These are phyloP conservation scores for Aspergillus sp. DNA, from an alignment of 2,329 filamentous ascomycete genomes.

Conservation along the genomic window DNA sequence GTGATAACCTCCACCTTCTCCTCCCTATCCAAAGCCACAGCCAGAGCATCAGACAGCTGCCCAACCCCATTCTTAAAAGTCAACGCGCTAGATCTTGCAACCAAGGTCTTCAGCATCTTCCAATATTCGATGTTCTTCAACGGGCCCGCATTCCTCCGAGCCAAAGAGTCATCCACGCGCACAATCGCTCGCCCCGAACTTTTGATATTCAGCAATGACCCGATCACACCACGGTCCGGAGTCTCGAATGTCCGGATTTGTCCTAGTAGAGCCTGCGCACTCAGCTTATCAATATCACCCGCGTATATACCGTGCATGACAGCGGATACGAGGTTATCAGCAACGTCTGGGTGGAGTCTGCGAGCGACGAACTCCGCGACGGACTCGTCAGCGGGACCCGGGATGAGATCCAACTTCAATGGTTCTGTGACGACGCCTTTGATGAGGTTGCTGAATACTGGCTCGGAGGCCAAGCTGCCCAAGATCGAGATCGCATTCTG, in stretches of 20 bases:
- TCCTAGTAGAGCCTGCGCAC: conserved; percentile 59
- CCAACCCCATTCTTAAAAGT: conserved; percentile 53
- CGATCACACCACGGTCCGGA: conserved; percentile 13
- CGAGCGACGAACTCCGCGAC: conserved; percentile 60
- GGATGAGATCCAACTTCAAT: conserved; percentile 25
- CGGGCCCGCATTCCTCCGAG: conserved; percentile 9
- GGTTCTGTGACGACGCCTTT: conserved; percentile 27
- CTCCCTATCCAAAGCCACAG: conserved; percentile 43
- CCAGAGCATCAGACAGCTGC: conserved; percentile 52
- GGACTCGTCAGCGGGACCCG: conserved; percentile 56
- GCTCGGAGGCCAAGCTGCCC: conserved; percentile 43
- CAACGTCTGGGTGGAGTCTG: conserved; percentile 49
- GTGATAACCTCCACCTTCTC: conserved; percentile 56
- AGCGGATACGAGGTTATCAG: conserved; percentile 69
- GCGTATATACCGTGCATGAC: conserved; percentile 84
- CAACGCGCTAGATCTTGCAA: conserved; percentile 30
- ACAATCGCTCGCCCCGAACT: conserved; percentile 7
- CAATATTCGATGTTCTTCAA: conserved; percentile 12
- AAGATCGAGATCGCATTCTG: conserved; percentile 25
- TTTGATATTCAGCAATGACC: conserved; percentile 9
- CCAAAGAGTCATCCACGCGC: conserved; percentile 23
- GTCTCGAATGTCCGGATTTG: conserved; percentile 44
- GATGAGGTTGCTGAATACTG: conserved; percentile 48
- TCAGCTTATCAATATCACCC: conserved; percentile 76
- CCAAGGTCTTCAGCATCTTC: conserved; percentile 10